A percentile compares a stretch with the other conserved stretches of the same genome.
Conservation (phyloP, 495 filamentous ascomycete species). For the Chaetomium tenue region DNA sequence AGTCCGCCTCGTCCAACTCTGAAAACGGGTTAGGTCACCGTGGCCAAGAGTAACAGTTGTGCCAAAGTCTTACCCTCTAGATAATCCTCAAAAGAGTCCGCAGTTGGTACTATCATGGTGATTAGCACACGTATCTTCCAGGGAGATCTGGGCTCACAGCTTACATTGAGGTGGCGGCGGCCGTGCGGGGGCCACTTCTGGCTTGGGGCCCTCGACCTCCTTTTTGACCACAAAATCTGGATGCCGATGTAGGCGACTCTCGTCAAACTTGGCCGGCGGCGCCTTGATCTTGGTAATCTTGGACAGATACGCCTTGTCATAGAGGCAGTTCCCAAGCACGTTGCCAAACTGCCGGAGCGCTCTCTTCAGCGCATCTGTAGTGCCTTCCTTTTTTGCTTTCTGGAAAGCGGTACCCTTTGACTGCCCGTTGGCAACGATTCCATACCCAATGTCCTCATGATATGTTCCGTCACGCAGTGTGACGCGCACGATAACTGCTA, state of each 20-base stretch:
- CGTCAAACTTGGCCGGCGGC: constrained; percentile 64
- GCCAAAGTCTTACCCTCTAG: constrained; percentile 60
- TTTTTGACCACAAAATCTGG: constrained; percentile 64
- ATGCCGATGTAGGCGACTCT: constrained; percentile 76
- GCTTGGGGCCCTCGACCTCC: constrained; percentile 40
- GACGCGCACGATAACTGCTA: constrained; percentile 86
- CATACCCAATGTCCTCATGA: constrained; percentile 96
- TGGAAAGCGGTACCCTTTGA: constrained; percentile 92
- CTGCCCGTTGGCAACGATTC: constrained; percentile 92
- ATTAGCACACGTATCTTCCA: constrained; percentile 1
- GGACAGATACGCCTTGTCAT: constrained; percentile 88
- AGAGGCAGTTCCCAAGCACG: constrained; percentile 92
- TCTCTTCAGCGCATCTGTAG: constrained; percentile 89
- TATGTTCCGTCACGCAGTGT: constrained; percentile 88
- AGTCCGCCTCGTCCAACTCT: constrained; percentile 74
- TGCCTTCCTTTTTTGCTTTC: constrained; percentile 97
- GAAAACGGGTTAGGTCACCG: constrained; percentile 25
- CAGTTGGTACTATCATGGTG: constrained; percentile 9
- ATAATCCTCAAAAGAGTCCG: constrained; percentile 58
- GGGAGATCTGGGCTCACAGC: constrained; percentile 21
- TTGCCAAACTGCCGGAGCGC: constrained; percentile 92
- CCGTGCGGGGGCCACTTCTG: constrained; percentile 23
- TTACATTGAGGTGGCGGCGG: constrained; percentile 34
- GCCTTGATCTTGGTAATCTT: constrained; percentile 82
- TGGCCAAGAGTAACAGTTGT: background rate